These are phyloP conservation scores for Cercospora zeina DNA, from an alignment of 2,329 filamentous ascomycete genomes.

Conservation along the genomic window DNA sequence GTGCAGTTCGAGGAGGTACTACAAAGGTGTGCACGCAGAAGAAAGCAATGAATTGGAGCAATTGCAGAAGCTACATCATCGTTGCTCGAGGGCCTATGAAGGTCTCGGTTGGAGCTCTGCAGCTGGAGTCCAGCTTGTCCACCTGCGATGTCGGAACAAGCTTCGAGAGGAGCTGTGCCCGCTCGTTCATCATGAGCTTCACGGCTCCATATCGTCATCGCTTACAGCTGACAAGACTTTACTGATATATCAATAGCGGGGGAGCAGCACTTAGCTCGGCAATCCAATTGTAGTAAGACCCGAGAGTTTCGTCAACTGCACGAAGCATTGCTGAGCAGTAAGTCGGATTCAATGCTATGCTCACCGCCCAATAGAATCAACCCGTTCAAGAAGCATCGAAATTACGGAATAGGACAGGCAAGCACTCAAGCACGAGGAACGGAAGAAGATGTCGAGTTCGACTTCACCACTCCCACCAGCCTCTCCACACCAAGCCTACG, in stretches of 20 bases:
- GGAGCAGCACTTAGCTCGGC: slow-evolving; percentile 7
- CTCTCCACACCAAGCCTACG: slow-evolving; percentile 32
- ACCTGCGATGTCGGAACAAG: slow-evolving; percentile 15
- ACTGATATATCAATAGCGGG: background rate
- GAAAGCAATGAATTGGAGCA: background rate
- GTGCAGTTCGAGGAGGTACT: background rate
- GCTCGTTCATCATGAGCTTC: background rate
- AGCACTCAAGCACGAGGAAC: background rate
- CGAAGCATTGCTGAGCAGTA: background rate
- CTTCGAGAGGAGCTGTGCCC: slow-evolving; percentile 12
- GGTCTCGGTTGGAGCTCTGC: slow-evolving; percentile 2
- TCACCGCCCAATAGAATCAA: background rate
- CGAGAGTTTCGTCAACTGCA: background rate
- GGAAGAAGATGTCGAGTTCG: background rate
- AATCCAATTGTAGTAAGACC: background rate
- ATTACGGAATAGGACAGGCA: background rate
- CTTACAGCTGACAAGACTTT: background rate
- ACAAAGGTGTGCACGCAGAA: background rate
- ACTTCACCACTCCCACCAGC: slow-evolving; percentile 30
- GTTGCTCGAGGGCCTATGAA: slow-evolving; percentile 2
- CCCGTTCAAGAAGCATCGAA: background rate
- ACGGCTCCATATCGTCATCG: background rate
- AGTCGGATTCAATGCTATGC: background rate
- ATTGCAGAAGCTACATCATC: background rate
- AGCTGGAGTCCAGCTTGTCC: background rate